Percentiles rank a stretch among this genome's conserved stretches.
These are phyloP conservation scores for Naumovozyma baii DNA, from an alignment of 805 yeast genomes.

Conservation along the genomic window DNA sequence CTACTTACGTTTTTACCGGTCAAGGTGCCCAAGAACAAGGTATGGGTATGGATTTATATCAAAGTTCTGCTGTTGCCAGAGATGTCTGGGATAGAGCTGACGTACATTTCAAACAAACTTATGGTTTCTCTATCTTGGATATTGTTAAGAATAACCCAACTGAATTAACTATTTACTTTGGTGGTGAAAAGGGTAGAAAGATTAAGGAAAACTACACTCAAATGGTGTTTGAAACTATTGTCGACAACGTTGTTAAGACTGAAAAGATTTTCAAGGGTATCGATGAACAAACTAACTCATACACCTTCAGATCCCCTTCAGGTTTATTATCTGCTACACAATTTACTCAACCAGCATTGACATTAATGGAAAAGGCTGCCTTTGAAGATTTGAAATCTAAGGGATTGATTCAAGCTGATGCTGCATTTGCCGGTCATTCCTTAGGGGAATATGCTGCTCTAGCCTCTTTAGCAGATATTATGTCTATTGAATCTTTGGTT, in stretches of 20 bases:
- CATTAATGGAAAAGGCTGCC: slow-evolving; percentile 98
- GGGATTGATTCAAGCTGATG: slow-evolving; percentile 89
- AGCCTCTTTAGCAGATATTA: slow-evolving; percentile 93
- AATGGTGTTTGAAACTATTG: slow-evolving; percentile 95
- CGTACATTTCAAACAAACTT: slow-evolving; percentile 78
- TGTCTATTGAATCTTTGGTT: slow-evolving; percentile 95
- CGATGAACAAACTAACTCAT: slow-evolving; percentile 68
- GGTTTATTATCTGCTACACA: slow-evolving; percentile 97
- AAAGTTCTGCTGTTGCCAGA: slow-evolving; percentile 81
- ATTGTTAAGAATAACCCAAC: slow-evolving; percentile 94
- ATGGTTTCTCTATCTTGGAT: slow-evolving; percentile 94
- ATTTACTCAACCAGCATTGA: slow-evolving; percentile 98
- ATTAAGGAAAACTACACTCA: slow-evolving; percentile 90
- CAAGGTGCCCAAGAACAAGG: slow-evolving; percentile 99
- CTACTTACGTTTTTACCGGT: slow-evolving; percentile 96
- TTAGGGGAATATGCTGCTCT: slow-evolving; percentile 98
- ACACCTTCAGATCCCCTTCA: slow-evolving; percentile 83
- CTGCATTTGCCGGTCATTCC: slow-evolving; percentile 98
- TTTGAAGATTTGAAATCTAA: slow-evolving; percentile 94
- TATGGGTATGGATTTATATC: slow-evolving; percentile 99
- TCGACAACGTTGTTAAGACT: slow-evolving; percentile 70
- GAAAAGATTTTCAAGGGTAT: slow-evolving; percentile 95
- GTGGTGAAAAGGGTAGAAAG: slow-evolving; percentile 94
- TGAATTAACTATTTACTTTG: slow-evolving; percentile 90
- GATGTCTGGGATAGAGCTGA: slow-evolving; percentile 98